These are phyloP conservation scores for Moringa oleifera DNA, from an alignment of 345 rosid genomes.

Conservation along the genomic window DNA sequence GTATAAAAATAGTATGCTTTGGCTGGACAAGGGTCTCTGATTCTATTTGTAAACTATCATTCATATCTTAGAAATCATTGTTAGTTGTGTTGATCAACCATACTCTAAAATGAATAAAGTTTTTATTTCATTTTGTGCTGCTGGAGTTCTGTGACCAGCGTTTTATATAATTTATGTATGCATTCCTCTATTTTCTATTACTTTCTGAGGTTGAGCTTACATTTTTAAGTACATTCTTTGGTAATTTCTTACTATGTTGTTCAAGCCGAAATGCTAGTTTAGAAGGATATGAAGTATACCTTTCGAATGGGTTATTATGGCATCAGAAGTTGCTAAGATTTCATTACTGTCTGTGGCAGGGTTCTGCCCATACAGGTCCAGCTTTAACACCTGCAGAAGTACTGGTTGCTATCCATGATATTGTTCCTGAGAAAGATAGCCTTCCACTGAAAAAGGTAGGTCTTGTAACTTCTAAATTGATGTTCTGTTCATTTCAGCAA, in stretches of 20 bases:
- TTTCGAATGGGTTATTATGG: neutral
- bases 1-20: too few relatives aligned
- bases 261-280: neutral
- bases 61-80: too few relatives aligned
- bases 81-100: too few relatives aligned
- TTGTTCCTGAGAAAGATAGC: slow-evolving; percentile 82
- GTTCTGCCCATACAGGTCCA: slow-evolving; percentile 98
- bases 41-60: too few relatives aligned
- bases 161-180: too few relatives aligned
- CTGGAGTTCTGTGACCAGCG: neutral
- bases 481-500: slow-evolving; percentile 12
- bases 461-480: slow-evolving; percentile 12
- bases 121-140: neutral
- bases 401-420: slow-evolving; percentile 87
- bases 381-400: slow-evolving; percentile 98
- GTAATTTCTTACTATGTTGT: neutral
- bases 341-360: slow-evolving; percentile 45
- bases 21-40: too few relatives aligned
- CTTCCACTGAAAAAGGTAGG: slow-evolving; percentile 79
- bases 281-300: neutral
- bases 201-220: too few relatives aligned
- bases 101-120: too few relatives aligned
- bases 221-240: neutral
- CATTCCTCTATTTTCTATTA: too few relatives aligned
- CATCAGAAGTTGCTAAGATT: neutral